phyloP scores from a whole-genome alignment of 164 flowering plant species.

The Buxus sempervirens region DNA sequence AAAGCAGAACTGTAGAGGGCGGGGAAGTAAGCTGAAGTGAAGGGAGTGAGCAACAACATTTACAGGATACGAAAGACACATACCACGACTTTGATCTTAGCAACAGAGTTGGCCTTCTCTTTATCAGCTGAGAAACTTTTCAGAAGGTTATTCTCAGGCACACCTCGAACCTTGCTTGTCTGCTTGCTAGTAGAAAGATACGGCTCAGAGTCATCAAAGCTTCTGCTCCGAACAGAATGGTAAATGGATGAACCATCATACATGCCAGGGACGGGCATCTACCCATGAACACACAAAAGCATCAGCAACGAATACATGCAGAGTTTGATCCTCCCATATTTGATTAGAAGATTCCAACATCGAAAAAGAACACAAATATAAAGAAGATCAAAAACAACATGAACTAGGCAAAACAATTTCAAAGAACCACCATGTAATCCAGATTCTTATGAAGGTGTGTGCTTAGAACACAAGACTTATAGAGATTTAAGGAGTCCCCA shows the following conservation, averaged over 20 bases:
- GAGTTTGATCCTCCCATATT: neutral
- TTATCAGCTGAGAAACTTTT: slow-evolving; percentile 57
- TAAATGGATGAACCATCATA: slow-evolving; percentile 38
- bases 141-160: slow-evolving; percentile 48
- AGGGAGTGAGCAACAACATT: neutral
- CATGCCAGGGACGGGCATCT: slow-evolving; percentile 51
- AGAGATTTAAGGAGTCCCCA: neutral
- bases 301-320: slow-evolving; percentile 1
- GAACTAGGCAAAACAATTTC: neutral
- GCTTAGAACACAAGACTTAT: neutral
- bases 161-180: slow-evolving; percentile 37
- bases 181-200: slow-evolving; percentile 40
- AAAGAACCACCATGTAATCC: neutral
- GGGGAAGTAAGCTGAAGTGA: no score
- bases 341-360: neutral
- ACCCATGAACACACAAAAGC: slow-evolving; percentile 9
- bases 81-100: slow-evolving; percentile 93
- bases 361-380: neutral
- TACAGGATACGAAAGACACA: slow-evolving; percentile 14
- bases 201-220: slow-evolving; percentile 80
- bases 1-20: neutral
- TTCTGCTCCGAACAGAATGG: slow-evolving; percentile 54
- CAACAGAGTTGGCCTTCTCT: slow-evolving; percentile 63
- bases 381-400: neutral
- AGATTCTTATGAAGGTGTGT: neutral